Percentiles rank a stretch among this genome's conserved stretches.
Conservation (phyloP, 768 basidiomycete genomes). For the Kwoniella europaea region DNA sequence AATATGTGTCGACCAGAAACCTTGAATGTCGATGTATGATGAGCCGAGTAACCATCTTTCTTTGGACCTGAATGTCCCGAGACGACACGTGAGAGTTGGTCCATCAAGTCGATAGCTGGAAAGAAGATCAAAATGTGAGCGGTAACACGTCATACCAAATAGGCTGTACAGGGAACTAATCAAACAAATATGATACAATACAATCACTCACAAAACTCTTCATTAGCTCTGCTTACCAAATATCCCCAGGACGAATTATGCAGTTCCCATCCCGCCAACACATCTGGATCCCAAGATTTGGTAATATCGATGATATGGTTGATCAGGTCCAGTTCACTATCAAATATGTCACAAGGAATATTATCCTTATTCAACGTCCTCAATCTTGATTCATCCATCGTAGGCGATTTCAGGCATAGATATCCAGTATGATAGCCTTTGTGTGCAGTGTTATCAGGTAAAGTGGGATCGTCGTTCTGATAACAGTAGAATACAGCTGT, state of each 20-base stretch:
- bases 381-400: conserved; percentile 28
- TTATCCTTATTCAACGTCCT: conserved; percentile 59
- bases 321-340: conserved; percentile 77
- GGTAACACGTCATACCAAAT: not conserved
- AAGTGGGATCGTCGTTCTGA: conserved; percentile 62
- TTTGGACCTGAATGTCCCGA: conserved; percentile 48
- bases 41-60: conserved; percentile 67
- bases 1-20: conserved; percentile 87
- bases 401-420: conserved; percentile 42
- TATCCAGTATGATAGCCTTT: conserved; percentile 55
- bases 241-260: conserved; percentile 91
- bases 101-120: conserved; percentile 72
- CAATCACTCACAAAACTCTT: conserved; percentile 48
- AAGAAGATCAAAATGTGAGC: conserved; percentile 21
- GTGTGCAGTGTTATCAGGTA: conserved; percentile 43
- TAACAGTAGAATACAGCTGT: conserved; percentile 74
- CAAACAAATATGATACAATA: too few species aligned
- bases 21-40: conserved; percentile 79
- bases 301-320: conserved; percentile 77
- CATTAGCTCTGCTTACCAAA: conserved; percentile 68
- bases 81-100: conserved; percentile 77
- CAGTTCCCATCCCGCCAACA: conserved; percentile 89
- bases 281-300: conserved; percentile 82
- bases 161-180: too few species aligned
- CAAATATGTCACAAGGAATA: conserved; percentile 59